Percentiles rank a stretch among this genome's conserved stretches.
Conservation (phyloP, 1,284 basidiomycete genomes). For the Veloboletus limbatus region DNA sequence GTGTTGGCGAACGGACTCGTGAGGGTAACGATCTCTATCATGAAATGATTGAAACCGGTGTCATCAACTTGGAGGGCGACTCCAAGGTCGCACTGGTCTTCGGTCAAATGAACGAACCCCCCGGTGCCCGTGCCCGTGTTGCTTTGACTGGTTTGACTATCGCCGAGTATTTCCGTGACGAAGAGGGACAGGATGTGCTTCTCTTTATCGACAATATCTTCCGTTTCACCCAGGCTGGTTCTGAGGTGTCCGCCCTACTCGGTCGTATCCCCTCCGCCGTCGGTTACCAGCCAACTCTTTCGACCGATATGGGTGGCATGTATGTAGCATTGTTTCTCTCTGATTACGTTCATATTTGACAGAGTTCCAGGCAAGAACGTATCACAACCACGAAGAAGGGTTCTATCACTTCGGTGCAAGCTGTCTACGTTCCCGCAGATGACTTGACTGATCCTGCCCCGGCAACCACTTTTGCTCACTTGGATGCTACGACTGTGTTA, state of each 20-base stretch:
- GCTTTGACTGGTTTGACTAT: constrained; percentile 98
- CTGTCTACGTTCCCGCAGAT: constrained; percentile 99
- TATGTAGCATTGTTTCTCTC: constrained; percentile 42
- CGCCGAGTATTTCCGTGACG: constrained; percentile 99
- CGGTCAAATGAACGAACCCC: constrained; percentile 99
- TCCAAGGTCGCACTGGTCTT: constrained; percentile 99
- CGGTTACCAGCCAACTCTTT: constrained; percentile 99
- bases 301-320: constrained; percentile 99
- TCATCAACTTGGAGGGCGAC: constrained; percentile 98
- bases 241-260: constrained; percentile 98
- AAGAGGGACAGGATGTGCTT: constrained; percentile 99
- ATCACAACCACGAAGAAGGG: constrained; percentile 99
- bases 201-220: constrained; percentile 99
- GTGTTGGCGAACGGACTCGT: constrained; percentile 99
- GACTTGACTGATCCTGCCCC: constrained; percentile 99
- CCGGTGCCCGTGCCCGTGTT: constrained; percentile 99
- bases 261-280: constrained; percentile 99
- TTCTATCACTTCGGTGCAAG: constrained; percentile 99
- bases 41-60: constrained; percentile 99
- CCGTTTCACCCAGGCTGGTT: constrained; percentile 99
- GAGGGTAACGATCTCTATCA: constrained; percentile 99
- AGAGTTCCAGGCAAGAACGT: constrained; percentile 78
- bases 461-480: constrained; percentile 98
- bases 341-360: constrained; percentile 14
- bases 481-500: constrained; percentile 98